Conservation (phyloP, 352 stramenopile species). For the Globisporangium iwayamae region DNA sequence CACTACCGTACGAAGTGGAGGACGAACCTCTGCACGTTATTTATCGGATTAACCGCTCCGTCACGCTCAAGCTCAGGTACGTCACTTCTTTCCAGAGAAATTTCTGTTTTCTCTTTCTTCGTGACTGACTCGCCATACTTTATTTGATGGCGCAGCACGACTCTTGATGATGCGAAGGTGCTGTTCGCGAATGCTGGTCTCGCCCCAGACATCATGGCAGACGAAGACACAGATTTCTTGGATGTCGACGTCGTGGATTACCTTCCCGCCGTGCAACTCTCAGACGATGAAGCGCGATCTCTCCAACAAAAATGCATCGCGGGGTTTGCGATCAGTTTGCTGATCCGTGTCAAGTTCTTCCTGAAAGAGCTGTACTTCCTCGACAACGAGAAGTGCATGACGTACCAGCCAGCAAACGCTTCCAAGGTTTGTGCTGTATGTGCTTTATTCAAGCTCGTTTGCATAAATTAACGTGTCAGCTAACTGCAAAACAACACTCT, state of each 20-base stretch:
- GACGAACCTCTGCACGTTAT: slow-evolving; percentile 86
- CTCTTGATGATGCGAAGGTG: slow-evolving; percentile 53
- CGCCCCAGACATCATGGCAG: slow-evolving; percentile 31
- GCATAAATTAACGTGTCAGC: neutral
- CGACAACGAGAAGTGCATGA: slow-evolving; percentile 79
- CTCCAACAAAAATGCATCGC: slow-evolving; percentile 23
- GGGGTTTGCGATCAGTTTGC: slow-evolving; percentile 60
- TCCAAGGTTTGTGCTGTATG: slow-evolving; percentile 36
- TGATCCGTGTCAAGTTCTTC: slow-evolving; percentile 72
- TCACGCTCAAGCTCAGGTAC: slow-evolving; percentile 79
- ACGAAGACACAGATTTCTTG: slow-evolving; percentile 46
- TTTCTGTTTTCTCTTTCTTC: neutral
- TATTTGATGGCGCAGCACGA: slow-evolving; percentile 27
- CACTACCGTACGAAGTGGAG: slow-evolving; percentile 75
- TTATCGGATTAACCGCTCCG: slow-evolving; percentile 82
- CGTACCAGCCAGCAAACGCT: slow-evolving; percentile 56
- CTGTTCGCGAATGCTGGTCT: slow-evolving; percentile 39
- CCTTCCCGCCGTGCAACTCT: slow-evolving; percentile 17
- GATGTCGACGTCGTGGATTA: slow-evolving; percentile 36
- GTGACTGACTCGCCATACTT: neutral
- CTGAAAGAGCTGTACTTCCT: slow-evolving; percentile 68
- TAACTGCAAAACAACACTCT: neutral
- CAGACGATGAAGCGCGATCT: slow-evolving; percentile 6
- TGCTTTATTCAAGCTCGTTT: slow-evolving; percentile 9
- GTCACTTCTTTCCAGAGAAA: slow-evolving; percentile 10